Base-by-base conservation (phyloP, 257 asterid genomes). In the Scutellaria baicalensis region DNA sequence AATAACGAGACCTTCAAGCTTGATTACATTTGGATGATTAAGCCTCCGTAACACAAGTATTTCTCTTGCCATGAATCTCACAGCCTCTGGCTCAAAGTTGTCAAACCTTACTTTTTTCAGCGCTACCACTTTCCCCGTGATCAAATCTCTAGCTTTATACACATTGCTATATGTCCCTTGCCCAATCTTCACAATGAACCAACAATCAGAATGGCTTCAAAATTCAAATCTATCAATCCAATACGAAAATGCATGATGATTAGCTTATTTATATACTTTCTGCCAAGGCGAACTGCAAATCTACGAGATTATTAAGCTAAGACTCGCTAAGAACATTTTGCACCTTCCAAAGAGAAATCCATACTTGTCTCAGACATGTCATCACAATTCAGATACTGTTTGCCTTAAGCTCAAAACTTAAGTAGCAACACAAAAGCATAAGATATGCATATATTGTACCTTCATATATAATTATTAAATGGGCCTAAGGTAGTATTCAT, bases 111-210 rank as follows among this genome's bases (percentile, higher is more conserved):
- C 96, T 79, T 93, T 93, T 84, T 93, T 93, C 79, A 93, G 63
- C 9, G 98, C 98, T 78, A 93, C 98, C 43, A 90, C 80, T 75
- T 90, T 87, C 80, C 96, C 97, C 0, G 89, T 90, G 31, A 87
- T 79, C 88, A 86, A 81, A 78, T 93, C 98, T 82, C 85, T 82
- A 8, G 95, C 97, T 80, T 88, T 93, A 64, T 93, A 92, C 55
- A 92, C 97, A 75, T 89, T 89, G 88, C 97, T 92, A 57, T 89
- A 92, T 1, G 97, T 93, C 57, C 98, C 96, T 75, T 93, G 98
- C 85, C 97, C 97, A 80, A 90, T 88, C 97, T 90, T 77, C 69
- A 61, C 69, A 77, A 38, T 58, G 72, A 6, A 31, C 35, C 54
- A 67, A 4, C 39, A 45, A 43, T 49, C 69, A 58, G 47, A 49